These are phyloP conservation scores for Furcasterigmium furcatum DNA, from an alignment of 2,329 filamentous ascomycete genomes.

Conservation along the genomic window DNA sequence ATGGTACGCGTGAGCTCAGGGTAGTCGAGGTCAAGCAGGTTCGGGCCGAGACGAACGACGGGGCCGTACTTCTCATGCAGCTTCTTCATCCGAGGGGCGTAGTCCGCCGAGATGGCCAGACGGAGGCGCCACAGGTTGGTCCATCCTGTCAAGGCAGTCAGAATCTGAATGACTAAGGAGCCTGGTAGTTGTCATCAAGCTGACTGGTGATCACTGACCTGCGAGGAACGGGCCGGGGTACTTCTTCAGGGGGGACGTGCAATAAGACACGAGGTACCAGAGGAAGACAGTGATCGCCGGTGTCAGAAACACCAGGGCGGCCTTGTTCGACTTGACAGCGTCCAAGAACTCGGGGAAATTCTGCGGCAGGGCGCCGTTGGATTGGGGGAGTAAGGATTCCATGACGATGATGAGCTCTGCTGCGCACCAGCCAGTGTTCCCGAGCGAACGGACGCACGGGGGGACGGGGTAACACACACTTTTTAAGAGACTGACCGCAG, in stretches of 20 bases:
- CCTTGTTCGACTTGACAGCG: not conserved
- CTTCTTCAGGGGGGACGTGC: constrained; percentile 19
- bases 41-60: constrained; percentile 23
- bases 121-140: constrained; percentile 23
- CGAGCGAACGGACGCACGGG: too few relatives aligned
- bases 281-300: not conserved
- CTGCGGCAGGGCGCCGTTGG: not conserved
- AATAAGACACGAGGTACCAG: constrained; percentile 5
- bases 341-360: not conserved
- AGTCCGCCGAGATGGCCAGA: constrained; percentile 14
- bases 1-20: constrained; percentile 22
- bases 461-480: too few relatives aligned
- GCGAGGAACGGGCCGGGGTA: constrained; percentile 28
- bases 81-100: constrained; percentile 15
- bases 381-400: not conserved
- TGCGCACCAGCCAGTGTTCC: too few relatives aligned
- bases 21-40: constrained; percentile 19
- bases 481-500: too few relatives aligned
- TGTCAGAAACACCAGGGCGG: not conserved
- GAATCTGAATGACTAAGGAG: not conserved
- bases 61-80: constrained; percentile 25
- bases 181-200: not conserved
- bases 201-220: constrained; percentile 17
- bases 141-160: constrained; percentile 12
- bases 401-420: not conserved